These are phyloP conservation scores for Ustilago shanxiensis DNA, from an alignment of 1,284 basidiomycete genomes.

Conservation along the genomic window DNA sequence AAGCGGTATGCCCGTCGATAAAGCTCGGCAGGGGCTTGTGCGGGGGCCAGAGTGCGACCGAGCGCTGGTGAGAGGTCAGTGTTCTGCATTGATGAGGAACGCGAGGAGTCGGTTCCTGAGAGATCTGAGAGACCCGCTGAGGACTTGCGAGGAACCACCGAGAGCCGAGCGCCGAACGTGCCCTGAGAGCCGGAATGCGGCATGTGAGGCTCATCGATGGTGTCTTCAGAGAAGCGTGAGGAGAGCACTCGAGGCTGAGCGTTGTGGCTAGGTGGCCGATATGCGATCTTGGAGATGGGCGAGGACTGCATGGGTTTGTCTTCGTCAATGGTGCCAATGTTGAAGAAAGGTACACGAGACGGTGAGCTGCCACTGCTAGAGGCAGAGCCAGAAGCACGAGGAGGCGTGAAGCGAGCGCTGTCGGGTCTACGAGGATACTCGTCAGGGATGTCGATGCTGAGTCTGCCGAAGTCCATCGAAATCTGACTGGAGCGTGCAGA, in stretches of 20 bases:
- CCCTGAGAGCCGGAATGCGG: slow-evolving; percentile 27
- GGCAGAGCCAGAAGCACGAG: slow-evolving; percentile 20
- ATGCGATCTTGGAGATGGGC: slow-evolving; percentile 24
- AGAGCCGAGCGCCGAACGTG: slow-evolving; percentile 28
- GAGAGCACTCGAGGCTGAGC: slow-evolving; percentile 22
- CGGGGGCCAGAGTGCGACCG: neutral
- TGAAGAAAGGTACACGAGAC: slow-evolving; percentile 31
- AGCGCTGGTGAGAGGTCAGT: neutral
- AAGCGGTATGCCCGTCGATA: slow-evolving; percentile 50
- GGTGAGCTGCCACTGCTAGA: slow-evolving; percentile 31
- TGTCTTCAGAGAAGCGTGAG: slow-evolving; percentile 47
- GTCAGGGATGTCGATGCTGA: slow-evolving; percentile 48
- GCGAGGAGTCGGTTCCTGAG: slow-evolving; percentile 9
- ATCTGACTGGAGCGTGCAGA: slow-evolving; percentile 28
- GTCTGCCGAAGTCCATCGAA: slow-evolving; percentile 38
- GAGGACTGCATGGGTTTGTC: slow-evolving; percentile 21
- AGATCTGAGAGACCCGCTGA: slow-evolving; percentile 17
- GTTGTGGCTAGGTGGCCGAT: slow-evolving; percentile 19
- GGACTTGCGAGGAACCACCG: slow-evolving; percentile 17
- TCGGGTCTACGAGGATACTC: slow-evolving; percentile 42
- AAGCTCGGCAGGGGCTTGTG: slow-evolving; percentile 29
- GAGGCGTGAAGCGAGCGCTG: slow-evolving; percentile 32
- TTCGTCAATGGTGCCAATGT: slow-evolving; percentile 47
- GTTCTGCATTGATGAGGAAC: slow-evolving; percentile 26
- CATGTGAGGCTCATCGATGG: slow-evolving; percentile 33